Evolutionary conservation across 768 basidiomycete species (phyloP), one percentile per base, ranked within the genome.

Genomic region (Rhodotorula paludigena): DNA sequence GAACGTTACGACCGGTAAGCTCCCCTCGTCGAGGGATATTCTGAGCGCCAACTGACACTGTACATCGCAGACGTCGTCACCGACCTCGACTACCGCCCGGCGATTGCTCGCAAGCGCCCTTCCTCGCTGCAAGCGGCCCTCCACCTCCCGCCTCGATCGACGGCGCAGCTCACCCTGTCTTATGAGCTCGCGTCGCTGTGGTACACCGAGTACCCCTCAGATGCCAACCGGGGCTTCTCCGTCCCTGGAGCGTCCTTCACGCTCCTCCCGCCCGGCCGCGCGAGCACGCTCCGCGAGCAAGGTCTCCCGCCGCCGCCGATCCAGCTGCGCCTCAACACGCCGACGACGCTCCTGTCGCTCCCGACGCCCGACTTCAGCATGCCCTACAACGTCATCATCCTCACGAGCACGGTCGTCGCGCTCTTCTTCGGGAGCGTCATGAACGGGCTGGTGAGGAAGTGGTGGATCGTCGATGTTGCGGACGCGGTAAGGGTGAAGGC

Each of bases 381-480:
- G 96, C 96, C 96, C 1, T 98, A 98, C 81, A 99, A 98, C 80
- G 94, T 98, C 54, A 97, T 98, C 79, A 97, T 97, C 75, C 88
- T 98, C 82, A 92, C 85, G 65, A 69, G 60, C n/a, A 78, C 78
- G 33, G 81, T 97, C 48, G 84, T 96, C 59, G 92, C 93, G 53
- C 85, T 96, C 71, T 86, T 93, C 61, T 98, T 99, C 78, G 96
- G 94, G 64, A 89, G 86, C 74, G 79, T 94, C 53, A 92, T 97
- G 80, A 97, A 97, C 75, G 77, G 86, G 56, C 79, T 97, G 78
- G 89, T 89, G 53, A 80, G 94, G 69, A 83, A 84, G 74, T 91
- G 92, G 82, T 84, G 87, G 9, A 77, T 75, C 58, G 76, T 81
- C 1, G 74, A 78, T 33, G 35, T 79, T 32, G 33, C 45, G 49